Evolutionary conservation across 1,139 yeast genomes (phyloP).

Genomic region (Tardiomyces depauwii): DNA sequence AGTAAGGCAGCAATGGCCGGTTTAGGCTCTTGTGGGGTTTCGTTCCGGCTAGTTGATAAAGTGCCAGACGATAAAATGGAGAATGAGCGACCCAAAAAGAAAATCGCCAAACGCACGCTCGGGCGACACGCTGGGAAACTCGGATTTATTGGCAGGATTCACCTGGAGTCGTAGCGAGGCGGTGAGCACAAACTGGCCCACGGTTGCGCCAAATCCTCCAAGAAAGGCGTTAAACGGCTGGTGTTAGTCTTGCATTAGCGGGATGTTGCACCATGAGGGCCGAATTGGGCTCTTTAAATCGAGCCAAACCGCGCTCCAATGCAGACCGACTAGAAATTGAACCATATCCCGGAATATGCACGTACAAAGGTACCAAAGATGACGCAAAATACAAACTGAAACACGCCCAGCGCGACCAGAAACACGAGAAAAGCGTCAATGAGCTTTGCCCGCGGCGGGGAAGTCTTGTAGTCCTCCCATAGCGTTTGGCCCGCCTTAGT

Average conservation of each 20-base stretch:
- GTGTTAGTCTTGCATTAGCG: too few species aligned
- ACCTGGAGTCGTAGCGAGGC: slow-evolving; percentile 59
- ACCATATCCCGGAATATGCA: too few species aligned
- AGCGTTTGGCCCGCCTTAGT: background rate
- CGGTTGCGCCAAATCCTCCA: slow-evolving; percentile 86
- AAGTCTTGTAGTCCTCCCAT: slow-evolving; percentile 3
- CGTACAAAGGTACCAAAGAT: slow-evolving; percentile 64
- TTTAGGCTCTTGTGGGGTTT: too few species aligned
- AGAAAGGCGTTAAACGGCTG: slow-evolving; percentile 91
- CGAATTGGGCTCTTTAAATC: too few species aligned
- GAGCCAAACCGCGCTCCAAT: too few species aligned
- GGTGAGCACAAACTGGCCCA: slow-evolving; percentile 89
- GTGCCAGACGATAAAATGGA: slow-evolving; percentile 84
- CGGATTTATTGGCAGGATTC: slow-evolving; percentile 28
- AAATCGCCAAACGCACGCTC: slow-evolving; percentile 70
- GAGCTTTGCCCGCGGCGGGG: slow-evolving; percentile 32
- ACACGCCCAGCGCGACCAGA: slow-evolving; percentile 58
- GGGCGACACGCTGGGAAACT: slow-evolving; percentile 49
- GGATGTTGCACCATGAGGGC: too few species aligned
- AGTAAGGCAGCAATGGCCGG: too few species aligned
- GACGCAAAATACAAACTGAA: slow-evolving; percentile 69
- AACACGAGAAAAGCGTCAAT: slow-evolving; percentile 72
- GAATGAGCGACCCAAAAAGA: slow-evolving; percentile 71
- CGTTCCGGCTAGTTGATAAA: slow-evolving; percentile 77
- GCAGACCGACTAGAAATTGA: too few species aligned